These are phyloP conservation scores for Williopsis jadinii DNA, from an alignment of 1,139 yeast genomes.

Conservation along the genomic window DNA sequence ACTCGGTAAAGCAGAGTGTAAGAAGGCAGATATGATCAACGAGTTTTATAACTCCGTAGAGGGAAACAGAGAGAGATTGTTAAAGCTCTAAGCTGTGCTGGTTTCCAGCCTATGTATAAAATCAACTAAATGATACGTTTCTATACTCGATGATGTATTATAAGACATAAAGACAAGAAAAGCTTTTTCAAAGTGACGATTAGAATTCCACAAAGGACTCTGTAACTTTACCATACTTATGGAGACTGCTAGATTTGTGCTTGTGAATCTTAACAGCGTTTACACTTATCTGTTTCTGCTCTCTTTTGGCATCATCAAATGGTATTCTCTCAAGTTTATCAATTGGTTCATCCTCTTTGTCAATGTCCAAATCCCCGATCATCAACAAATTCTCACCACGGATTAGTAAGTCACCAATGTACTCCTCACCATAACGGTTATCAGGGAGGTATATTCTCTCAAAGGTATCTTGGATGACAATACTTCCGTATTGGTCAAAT, in stretches of 20 bases:
- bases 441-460: constrained; percentile 71
- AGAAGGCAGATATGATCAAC: constrained; percentile 22
- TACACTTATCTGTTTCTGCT: constrained; percentile 34
- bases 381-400: constrained; percentile 98
- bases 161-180: too few relatives aligned
- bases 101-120: neutral
- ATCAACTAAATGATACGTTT: neutral
- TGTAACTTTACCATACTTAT: constrained; percentile 46
- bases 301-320: constrained; percentile 51
- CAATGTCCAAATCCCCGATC: constrained; percentile 91
- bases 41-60: constrained; percentile 13
- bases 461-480: constrained; percentile 84
- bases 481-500: constrained; percentile 90
- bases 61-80: constrained; percentile 13
- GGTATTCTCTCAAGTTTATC: constrained; percentile 49
- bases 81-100: constrained; percentile 10
- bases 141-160: neutral
- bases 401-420: constrained; percentile 77
- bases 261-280: constrained; percentile 36
- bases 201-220: constrained; percentile 26
- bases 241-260: constrained; percentile 40
- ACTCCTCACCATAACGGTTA: constrained; percentile 58
- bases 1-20: constrained; percentile 32
- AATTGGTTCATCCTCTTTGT: constrained; percentile 70
- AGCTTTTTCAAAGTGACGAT: neutral